Base-by-base conservation (phyloP, 192 early-diverging fungal species). In the Dispira simplex region DNA sequence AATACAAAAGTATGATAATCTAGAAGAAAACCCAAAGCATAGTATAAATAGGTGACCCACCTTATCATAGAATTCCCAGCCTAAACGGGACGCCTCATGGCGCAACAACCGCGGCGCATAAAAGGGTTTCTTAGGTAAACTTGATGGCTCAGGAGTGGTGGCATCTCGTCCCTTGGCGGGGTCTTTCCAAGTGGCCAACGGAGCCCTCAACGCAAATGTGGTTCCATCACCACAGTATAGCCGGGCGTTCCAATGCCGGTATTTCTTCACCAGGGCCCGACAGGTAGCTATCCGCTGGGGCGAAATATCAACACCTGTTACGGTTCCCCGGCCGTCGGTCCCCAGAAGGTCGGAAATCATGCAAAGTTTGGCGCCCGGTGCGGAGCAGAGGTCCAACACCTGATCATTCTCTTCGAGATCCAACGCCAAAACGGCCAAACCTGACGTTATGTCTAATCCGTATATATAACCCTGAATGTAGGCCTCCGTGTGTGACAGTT, bases 261-360 rank as follows among this genome's bases (percentile, higher is more conserved):
- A 85, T 21, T 89, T 93, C 52, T 86, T 84, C 32, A 93, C 44
- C 26, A 91, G 57, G 28, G 75, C 81, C 32, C 83, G 81, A 68
- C 90, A 92, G 0, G 85, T 90, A 6, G 84, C 75, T 43, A 88
- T 67, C 11, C 96, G 78, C 63, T 88, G 79, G 3, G 65, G 25
- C 2, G 83, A 83, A 28, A 97, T 74, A 67, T 98, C 96, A 0
- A 98, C 92, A 1, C 93, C 96, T 0, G 96, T 98, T 5, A 93
- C 85, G 0, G 90, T 89, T 1, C 96, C 96, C 11, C 78, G 81
- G 18, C 80, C 72, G 25, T 63, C 56, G 8, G 72, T 79, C 46
- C 32, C 25, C 21, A 88, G 68, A 13, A 91, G 46, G 63, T 97
- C 88, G 6, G 83, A 75, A 25, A 95, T 73, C 66, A 88, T 78